A percentile compares a stretch with the other conserved stretches of the same genome.
Evolutionary conservation across 2,329 filamentous ascomycete species (phyloP).

Genomic region (Sarocladium strictum): DNA sequence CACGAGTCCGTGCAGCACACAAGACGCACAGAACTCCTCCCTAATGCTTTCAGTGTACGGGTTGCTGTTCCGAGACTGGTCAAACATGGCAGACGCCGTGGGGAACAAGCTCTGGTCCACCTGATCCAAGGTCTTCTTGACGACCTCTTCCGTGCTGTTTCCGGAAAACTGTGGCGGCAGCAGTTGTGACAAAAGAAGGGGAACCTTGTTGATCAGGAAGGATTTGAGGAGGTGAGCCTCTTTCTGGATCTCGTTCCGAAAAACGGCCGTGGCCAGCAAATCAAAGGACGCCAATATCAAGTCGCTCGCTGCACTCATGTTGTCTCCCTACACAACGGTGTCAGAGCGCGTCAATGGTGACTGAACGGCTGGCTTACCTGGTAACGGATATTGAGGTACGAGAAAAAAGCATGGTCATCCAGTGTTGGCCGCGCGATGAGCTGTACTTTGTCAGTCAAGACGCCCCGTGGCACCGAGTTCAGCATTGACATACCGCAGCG

Average conservation of each 20-base stretch:
- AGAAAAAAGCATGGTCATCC: conserved; percentile 73
- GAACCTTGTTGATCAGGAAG: conserved; percentile 70
- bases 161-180: conserved; percentile 65
- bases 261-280: conserved; percentile 78
- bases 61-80: conserved; percentile 51
- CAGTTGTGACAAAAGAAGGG: conserved; percentile 44
- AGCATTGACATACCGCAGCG: conserved; percentile 66
- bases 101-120: conserved; percentile 74
- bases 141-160: conserved; percentile 66
- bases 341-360: conserved; percentile 9
- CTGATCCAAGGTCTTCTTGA: conserved; percentile 67
- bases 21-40: conserved; percentile 81
- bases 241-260: conserved; percentile 51
- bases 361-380: conserved; percentile 45
- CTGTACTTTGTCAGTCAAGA: conserved; percentile 79
- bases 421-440: conserved; percentile 62
- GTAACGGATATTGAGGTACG: conserved; percentile 79
- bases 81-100: conserved; percentile 53
- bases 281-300: conserved; percentile 87
- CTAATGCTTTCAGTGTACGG: conserved; percentile 53
- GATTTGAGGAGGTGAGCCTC: conserved; percentile 73
- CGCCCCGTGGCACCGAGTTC: too few relatives aligned
- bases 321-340: conserved; percentile 54
- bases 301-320: conserved; percentile 72
- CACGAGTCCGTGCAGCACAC: conserved; percentile 81